Conservation (phyloP, 1,284 basidiomycete species). For the Pseudozyma sp. region DNA sequence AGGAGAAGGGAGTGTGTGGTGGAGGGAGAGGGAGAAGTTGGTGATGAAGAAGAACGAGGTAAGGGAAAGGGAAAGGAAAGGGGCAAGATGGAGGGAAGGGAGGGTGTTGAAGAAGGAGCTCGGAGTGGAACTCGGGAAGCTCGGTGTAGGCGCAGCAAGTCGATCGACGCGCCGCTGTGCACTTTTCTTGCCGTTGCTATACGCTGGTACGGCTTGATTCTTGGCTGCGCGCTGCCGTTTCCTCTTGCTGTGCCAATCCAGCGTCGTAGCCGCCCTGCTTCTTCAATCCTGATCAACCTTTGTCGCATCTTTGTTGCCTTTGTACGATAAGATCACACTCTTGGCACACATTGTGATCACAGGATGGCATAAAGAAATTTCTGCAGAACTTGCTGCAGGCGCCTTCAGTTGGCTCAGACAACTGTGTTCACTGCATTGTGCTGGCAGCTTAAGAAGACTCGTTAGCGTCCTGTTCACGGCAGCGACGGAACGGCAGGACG, state of each 20-base stretch:
- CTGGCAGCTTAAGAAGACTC: background rate
- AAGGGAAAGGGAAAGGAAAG: background rate
- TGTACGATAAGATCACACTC: too few relatives aligned
- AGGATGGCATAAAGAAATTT: too few relatives aligned
- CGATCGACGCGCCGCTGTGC: background rate
- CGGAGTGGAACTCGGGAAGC: slow-evolving; percentile 16
- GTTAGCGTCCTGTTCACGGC: background rate
- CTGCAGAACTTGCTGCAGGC: too few relatives aligned
- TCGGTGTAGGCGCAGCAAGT: slow-evolving; percentile 23
- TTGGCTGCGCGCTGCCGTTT: too few relatives aligned
- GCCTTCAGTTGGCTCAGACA: background rate
- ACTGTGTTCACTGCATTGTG: background rate
- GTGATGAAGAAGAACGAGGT: background rate
- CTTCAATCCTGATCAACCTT: too few relatives aligned
- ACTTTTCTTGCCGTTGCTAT: too few relatives aligned
- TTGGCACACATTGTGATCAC: too few relatives aligned
- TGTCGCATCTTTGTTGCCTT: too few relatives aligned
- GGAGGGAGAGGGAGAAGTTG: slow-evolving; percentile 8
- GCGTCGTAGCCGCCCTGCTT: too few relatives aligned
- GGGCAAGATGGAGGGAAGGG: background rate
- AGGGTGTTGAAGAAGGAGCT: background rate
- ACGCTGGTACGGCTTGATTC: too few relatives aligned
- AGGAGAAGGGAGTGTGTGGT: slow-evolving; percentile 6
- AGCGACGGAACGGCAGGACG: slow-evolving; percentile 2
- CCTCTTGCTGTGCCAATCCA: too few relatives aligned